Evolutionary conservation across 768 basidiomycete genomes (phyloP).

Genomic region (Pilatotrama ljubarskyi): DNA sequence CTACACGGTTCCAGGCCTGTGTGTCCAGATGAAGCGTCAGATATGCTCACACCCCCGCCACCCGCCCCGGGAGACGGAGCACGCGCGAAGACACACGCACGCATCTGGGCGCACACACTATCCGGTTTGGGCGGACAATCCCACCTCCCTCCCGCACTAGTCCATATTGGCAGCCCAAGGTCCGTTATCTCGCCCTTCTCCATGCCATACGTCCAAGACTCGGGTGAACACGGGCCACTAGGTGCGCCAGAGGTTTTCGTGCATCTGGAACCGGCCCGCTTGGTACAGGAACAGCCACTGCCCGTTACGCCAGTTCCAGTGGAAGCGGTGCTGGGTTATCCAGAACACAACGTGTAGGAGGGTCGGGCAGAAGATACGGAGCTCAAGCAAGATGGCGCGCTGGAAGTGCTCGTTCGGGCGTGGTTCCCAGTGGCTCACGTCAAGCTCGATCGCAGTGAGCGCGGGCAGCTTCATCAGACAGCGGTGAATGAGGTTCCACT

Average conservation of each 20-base stretch:
- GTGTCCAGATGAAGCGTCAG: conserved; percentile 14
- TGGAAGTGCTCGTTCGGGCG: conserved; percentile 33
- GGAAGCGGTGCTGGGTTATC: conserved; percentile 25
- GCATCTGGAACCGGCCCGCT: conserved; percentile 7
- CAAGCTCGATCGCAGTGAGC: conserved; percentile 39
- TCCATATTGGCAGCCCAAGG: not conserved
- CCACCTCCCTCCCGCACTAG: not conserved
- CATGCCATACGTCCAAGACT: not conserved
- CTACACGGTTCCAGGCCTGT: conserved; percentile 3
- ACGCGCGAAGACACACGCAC: conserved; percentile 13
- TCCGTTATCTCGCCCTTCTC: conserved; percentile 11
- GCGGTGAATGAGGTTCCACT: conserved; percentile 38
- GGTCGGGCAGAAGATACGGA: conserved; percentile 39
- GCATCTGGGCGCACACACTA: not conserved
- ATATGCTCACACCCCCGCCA: conserved; percentile 4
- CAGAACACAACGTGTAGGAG: conserved; percentile 39
- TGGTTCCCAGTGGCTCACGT: conserved; percentile 38
- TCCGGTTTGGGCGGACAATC: not conserved
- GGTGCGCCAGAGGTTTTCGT: conserved; percentile 26
- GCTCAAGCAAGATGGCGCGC: conserved; percentile 40
- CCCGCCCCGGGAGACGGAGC: not conserved
- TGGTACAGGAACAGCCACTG: conserved; percentile 21
- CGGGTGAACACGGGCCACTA: not conserved
- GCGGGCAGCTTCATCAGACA: conserved; percentile 36
- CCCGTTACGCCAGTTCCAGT: conserved; percentile 28